Base-by-base conservation (phyloP, 768 basidiomycete genomes). In the Boletus vinaceobasis region DNA sequence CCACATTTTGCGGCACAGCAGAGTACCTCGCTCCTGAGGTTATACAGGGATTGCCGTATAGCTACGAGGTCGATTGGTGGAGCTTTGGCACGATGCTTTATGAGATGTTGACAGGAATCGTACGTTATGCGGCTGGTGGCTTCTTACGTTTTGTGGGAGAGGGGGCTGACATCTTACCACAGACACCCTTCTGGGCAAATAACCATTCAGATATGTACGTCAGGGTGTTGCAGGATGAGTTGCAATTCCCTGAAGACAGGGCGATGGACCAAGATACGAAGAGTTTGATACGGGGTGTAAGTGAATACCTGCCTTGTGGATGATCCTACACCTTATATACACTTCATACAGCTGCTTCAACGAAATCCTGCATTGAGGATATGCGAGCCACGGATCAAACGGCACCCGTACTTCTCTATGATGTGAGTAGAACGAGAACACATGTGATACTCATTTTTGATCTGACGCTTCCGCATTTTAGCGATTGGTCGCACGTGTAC, bases 31-130 rank as follows among this genome's bases (percentile, higher is more conserved):
- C 97, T 13, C 97, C 97, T 0, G 96, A 99, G 73, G 94, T 98
- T 43, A 93, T 98, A 61, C 90, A 93, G 64, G 91, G 94, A 1
- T 71, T 89, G 62, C 81, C 86, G 19, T 96, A 98, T 67, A 87
- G 87, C 60, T 98, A 93, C 65, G 92, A 94, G 61, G 93, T 96
- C 21, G 96, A 98, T 69, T 96, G 93, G 91, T 99, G 94, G 95
- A 91, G 88, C 60, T 89, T 96, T 64, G 96, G 96, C 35, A 98
- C 96, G 58, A 96, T 98, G 90, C 74, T 98, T 56, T 93, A 91
- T 69, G 96, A 98, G 76, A 96, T 97, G 89, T 75, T 98, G 73
- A 90, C 91, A 37, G 96, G 96, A 27, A 89, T 95, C 60, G 94
- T 95, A 71, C 84, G 42, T 55, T 44, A 27, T 50, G 35, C 36